Evolutionary conservation across 805 yeast genomes (phyloP).

Genomic region (Debaryomyces prosopidis): DNA sequence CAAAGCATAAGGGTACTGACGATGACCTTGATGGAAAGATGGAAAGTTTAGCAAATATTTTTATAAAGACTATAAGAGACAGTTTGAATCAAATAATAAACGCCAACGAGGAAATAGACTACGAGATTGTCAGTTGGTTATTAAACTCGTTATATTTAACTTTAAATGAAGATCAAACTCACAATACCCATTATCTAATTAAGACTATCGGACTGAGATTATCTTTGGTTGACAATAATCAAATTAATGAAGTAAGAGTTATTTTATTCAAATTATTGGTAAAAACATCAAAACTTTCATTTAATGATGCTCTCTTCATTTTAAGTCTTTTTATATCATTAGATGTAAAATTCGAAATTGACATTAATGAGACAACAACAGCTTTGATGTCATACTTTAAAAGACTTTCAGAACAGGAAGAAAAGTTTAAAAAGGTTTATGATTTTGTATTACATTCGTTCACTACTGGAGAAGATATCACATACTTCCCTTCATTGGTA

Average conservation of each 20-base stretch:
- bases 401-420: conserved; percentile 4
- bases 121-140: conserved; percentile 23
- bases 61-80: background rate
- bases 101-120: background rate
- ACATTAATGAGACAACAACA: conserved; percentile 7
- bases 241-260: conserved; percentile 13
- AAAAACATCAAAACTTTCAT: conserved; percentile 10
- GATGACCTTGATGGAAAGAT: background rate
- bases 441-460: conserved; percentile 17
- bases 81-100: background rate
- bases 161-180: background rate
- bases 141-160: conserved; percentile 23
- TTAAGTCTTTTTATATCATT: conserved; percentile 10
- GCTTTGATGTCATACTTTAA: conserved; percentile 7
- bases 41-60: background rate
- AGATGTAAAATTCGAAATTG: background rate
- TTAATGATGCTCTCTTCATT: conserved; percentile 13
- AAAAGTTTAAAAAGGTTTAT: conserved; percentile 12
- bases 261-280: conserved; percentile 27
- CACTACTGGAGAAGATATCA: conserved; percentile 9
- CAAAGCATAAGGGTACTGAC: background rate
- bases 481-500: conserved; percentile 12
- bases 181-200: conserved; percentile 3
- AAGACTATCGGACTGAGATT: conserved; percentile 9
- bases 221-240: background rate